A percentile compares a stretch with the other conserved stretches of the same genome.
Evolutionary conservation across 2,329 filamentous ascomycete genomes (phyloP).

Genomic region (Fusarium nanum): DNA sequence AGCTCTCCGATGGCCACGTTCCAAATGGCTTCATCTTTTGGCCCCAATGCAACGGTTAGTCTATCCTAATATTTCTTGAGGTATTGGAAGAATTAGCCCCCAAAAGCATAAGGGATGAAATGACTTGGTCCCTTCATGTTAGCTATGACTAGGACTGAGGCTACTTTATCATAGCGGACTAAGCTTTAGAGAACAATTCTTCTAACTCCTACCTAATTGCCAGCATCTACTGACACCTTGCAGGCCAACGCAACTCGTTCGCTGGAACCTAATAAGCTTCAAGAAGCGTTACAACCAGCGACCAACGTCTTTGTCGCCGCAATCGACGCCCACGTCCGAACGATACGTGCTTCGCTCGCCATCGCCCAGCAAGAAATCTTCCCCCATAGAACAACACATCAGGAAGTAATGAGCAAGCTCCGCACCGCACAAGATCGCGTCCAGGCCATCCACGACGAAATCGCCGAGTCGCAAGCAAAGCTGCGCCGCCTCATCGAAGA

Average conservation of each 20-base stretch:
- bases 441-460: constrained; percentile 38
- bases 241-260: constrained; percentile 37
- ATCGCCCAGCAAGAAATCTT: constrained; percentile 44
- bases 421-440: constrained; percentile 36
- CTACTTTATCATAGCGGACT: neutral
- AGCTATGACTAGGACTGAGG: neutral
- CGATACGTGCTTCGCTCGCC: constrained; percentile 40
- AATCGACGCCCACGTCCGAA: constrained; percentile 41
- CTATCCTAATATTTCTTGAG: neutral
- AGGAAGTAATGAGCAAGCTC: constrained; percentile 42
- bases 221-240: neutral
- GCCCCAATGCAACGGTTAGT: constrained; percentile 36
- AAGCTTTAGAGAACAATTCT: neutral
- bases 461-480: constrained; percentile 34
- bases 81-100: neutral
- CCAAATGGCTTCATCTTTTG: constrained; percentile 44
- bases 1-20: constrained; percentile 47
- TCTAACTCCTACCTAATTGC: neutral
- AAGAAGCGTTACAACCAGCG: constrained; percentile 42
- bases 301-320: constrained; percentile 35
- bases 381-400: constrained; percentile 45
- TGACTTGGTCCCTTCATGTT: rapidly evolving
- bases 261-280: constrained; percentile 36
- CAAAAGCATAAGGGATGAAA: neutral
- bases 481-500: constrained; percentile 40